phyloP scores from a whole-genome alignment of 805 yeast species.

The Candida saitoana region DNA sequence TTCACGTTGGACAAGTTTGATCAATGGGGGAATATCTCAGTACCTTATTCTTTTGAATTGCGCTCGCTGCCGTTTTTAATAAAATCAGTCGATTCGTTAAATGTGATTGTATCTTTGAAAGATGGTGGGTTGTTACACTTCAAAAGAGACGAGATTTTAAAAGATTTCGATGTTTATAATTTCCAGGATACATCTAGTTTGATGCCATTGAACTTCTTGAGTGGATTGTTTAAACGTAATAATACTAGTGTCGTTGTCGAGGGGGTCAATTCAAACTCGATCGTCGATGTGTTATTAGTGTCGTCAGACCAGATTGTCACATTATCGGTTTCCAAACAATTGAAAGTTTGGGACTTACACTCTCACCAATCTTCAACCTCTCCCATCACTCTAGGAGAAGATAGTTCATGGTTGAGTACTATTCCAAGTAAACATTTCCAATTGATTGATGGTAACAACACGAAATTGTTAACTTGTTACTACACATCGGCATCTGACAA shows the following conservation, averaged over 20 bases:
- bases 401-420: constrained; percentile 22
- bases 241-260: constrained; percentile 17
- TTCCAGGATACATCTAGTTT: constrained; percentile 49
- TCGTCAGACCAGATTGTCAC: constrained; percentile 42
- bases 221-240: constrained; percentile 17
- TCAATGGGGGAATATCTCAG: constrained; percentile 65
- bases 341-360: constrained; percentile 59
- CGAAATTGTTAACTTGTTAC: constrained; percentile 15
- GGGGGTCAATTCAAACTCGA: constrained; percentile 38
- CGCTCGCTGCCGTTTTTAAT: constrained; percentile 28
- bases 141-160: constrained; percentile 33
- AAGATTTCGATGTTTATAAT: constrained; percentile 39
- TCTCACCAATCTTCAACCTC: constrained; percentile 22
- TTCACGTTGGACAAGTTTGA: constrained; percentile 29
- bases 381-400: constrained; percentile 13
- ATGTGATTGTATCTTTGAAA: constrained; percentile 54
- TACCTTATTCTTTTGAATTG: constrained; percentile 57
- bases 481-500: constrained; percentile 12
- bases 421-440: constrained; percentile 30
- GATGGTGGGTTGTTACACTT: constrained; percentile 78
- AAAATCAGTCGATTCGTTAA: constrained; percentile 40
- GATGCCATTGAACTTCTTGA: constrained; percentile 26
- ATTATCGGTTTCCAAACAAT: constrained; percentile 47
- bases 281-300: constrained; percentile 36
- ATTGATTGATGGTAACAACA: constrained; percentile 7